These are phyloP conservation scores for Dalbergia cochinchinensis DNA, from an alignment of 306 rosid species.

Conservation along the genomic window DNA sequence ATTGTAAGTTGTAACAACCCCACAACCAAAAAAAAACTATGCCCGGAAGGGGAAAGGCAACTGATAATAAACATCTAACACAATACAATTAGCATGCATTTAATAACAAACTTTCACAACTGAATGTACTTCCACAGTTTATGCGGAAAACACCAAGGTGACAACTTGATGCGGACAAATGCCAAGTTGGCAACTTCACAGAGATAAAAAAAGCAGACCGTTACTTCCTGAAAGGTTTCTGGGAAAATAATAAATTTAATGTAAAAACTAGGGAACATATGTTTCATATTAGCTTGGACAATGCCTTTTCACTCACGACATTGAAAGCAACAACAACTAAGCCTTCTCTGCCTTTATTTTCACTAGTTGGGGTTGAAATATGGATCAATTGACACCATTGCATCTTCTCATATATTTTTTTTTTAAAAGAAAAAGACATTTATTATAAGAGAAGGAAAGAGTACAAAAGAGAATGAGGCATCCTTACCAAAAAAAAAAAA, in stretches of 20 bases:
- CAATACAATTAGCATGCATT: conserved; percentile 4
- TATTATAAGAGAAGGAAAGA: too few relatives aligned
- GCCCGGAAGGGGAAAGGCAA: neutral
- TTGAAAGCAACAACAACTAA: neutral
- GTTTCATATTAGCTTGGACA: conserved; percentile 12
- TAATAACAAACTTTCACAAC: neutral
- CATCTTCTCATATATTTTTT: too few relatives aligned
- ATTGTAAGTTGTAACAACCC: too few relatives aligned
- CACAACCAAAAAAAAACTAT: too few relatives aligned
- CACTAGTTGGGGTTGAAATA: neutral
- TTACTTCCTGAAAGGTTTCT: conserved; percentile 8
- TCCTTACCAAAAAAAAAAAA: too few relatives aligned
- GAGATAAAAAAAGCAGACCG: neutral
- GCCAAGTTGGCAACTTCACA: neutral
- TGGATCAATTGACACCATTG: too few relatives aligned
- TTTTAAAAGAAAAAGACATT: too few relatives aligned
- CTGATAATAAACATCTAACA: conserved; percentile 6
- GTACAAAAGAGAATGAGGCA: too few relatives aligned
- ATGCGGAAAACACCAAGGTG: neutral
- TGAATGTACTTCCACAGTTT: neutral
- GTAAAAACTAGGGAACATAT: neutral
- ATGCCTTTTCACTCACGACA: neutral
- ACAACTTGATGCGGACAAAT: neutral
- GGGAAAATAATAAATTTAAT: neutral
- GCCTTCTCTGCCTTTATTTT: neutral